These are phyloP conservation scores for Boletellus ananiceps DNA, from an alignment of 768 basidiomycete genomes.

Conservation along the genomic window DNA sequence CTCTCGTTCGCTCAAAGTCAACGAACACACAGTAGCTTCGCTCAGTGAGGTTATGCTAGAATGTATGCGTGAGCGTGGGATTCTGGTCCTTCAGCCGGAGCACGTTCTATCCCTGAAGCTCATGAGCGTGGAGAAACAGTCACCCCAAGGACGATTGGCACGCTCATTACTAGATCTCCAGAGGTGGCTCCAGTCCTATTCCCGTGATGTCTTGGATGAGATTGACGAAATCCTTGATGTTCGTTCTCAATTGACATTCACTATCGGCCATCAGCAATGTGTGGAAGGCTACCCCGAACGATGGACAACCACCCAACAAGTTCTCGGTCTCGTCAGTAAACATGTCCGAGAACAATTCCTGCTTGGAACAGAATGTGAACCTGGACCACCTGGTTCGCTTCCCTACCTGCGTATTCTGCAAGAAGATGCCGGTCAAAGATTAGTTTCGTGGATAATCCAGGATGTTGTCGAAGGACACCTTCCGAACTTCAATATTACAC, in stretches of 20 bases:
- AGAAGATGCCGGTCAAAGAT: conserved; percentile 1
- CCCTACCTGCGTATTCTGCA: conserved; percentile 23
- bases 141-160: conserved; percentile 3
- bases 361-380: conserved; percentile 18
- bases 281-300: conserved; percentile 32
- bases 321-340: conserved; percentile 18
- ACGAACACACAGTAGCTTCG: conserved; percentile 3
- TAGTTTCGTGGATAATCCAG: conserved; percentile 12
- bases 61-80: conserved; percentile 35
- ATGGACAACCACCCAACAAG: conserved; percentile 1
- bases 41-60: conserved; percentile 21
- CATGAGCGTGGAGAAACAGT: conserved; percentile 27
- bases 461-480: conserved; percentile 16
- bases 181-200: conserved; percentile 17
- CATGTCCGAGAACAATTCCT: background rate
- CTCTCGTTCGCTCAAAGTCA: conserved; percentile 31
- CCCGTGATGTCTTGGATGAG: conserved; percentile 20
- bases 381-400: conserved; percentile 15
- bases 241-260: conserved; percentile 46
- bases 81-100: conserved; percentile 45
- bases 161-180: conserved; percentile 18
- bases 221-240: conserved; percentile 31
- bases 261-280: conserved; percentile 34
- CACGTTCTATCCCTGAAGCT: conserved; percentile 47
- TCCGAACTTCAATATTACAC: conserved; percentile 15